Evolutionary conservation across 2,329 filamentous ascomycete genomes (phyloP).

Genomic region (Sporothrix inflata): DNA sequence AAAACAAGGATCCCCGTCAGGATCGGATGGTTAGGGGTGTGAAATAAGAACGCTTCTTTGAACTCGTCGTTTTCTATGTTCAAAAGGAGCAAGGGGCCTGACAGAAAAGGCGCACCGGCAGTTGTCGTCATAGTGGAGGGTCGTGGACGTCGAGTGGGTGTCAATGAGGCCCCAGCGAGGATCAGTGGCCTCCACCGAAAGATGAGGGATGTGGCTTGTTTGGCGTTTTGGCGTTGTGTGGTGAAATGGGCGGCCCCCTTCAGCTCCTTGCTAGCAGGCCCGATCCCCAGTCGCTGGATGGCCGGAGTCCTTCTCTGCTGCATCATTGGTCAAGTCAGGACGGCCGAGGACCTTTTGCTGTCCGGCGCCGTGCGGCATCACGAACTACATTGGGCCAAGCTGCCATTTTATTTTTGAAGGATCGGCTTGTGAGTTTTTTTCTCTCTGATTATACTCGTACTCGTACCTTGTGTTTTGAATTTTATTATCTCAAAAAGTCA

Average conservation of each 20-base stretch:
- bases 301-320: background rate
- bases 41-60: background rate
- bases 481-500: background rate
- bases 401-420: background rate
- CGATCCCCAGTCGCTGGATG: background rate
- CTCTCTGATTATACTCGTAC: background rate
- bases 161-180: background rate
- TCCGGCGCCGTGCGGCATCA: constrained; percentile 2
- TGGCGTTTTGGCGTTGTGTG: background rate
- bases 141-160: background rate
- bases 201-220: background rate
- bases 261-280: constrained; percentile 22
- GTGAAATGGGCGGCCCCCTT: constrained; percentile 2
- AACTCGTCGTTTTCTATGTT: background rate
- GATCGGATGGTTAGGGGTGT: background rate
- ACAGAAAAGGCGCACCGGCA: background rate
- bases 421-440: background rate
- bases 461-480: background rate
- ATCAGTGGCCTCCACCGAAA: constrained; percentile 8
- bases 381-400: background rate
- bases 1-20: background rate
- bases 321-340: background rate
- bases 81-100: background rate
- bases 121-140: constrained; percentile 11
- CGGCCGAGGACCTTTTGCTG: background rate